A percentile compares a stretch with the other conserved stretches of the same genome.
phyloP scores from a whole-genome alignment of 176 grass and related monocot genomes.

The Dactylis glomerata region DNA sequence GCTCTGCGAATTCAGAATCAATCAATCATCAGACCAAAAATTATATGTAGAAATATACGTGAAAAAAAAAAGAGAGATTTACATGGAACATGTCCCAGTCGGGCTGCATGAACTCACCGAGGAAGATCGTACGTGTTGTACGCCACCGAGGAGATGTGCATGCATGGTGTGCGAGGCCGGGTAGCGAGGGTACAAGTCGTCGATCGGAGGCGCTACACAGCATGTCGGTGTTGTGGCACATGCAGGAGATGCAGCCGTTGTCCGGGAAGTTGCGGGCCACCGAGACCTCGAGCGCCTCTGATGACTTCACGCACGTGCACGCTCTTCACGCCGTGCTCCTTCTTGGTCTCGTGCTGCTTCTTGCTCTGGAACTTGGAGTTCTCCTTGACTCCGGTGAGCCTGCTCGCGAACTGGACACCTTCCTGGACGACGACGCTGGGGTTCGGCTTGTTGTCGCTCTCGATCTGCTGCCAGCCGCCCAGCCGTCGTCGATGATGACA shows the following conservation, averaged over 20 bases:
- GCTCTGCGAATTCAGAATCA: constrained; percentile 30
- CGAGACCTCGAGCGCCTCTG: constrained; percentile 78
- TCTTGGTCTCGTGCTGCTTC: constrained; percentile 29
- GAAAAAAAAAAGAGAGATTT: background rate
- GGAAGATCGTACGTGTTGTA: constrained; percentile 84
- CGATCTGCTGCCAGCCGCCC: constrained; percentile 90
- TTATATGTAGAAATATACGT: background rate
- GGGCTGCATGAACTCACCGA: constrained; percentile 90
- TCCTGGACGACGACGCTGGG: constrained; percentile 51
- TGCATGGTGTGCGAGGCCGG: constrained; percentile 83
- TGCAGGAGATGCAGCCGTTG: constrained; percentile 84
- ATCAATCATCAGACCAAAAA: background rate
- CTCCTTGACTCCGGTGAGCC: constrained; percentile 84
- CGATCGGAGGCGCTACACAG: constrained; percentile 79
- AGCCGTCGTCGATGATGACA: constrained; percentile 85
- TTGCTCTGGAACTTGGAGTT: constrained; percentile 73
- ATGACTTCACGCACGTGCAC: constrained; percentile 87
- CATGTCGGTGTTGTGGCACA: constrained; percentile 84
- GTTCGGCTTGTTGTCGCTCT: constrained; percentile 30
- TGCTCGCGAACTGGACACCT: constrained; percentile 77
- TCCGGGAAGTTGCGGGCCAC: constrained; percentile 59
- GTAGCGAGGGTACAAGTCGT: constrained; percentile 85
- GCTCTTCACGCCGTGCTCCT: constrained; percentile 40
- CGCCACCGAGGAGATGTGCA: constrained; percentile 65
- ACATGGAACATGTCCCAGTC: constrained; percentile 98